Conservation (phyloP, 106 monocot genomes). For the Ottelia alismoides region DNA sequence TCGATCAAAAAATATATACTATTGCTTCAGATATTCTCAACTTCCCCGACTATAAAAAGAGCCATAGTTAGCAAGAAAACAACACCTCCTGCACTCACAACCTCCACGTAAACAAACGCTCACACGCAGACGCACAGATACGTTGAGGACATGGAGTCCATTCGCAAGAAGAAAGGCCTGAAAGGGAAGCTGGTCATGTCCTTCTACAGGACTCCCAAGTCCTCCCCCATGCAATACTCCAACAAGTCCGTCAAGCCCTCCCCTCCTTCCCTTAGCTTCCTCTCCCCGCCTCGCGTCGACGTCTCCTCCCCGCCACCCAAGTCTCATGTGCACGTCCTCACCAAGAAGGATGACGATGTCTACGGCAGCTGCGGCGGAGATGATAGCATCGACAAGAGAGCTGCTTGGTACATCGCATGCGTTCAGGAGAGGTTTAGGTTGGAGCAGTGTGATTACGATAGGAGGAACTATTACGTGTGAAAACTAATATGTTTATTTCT, state of each 20-base stretch:
- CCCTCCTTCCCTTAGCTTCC: constrained; percentile 1
- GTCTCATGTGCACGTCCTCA: no score
- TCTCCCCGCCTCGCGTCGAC: neutral
- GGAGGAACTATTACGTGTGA: constrained; percentile 2
- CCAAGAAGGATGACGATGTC: no score
- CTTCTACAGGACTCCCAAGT: constrained; percentile 3
- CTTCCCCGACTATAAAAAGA: no score
- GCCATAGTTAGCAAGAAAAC: no score
- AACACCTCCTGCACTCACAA: no score
- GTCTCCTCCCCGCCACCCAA: neutral
- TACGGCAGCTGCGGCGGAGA: no score
- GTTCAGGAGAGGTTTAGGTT: constrained; percentile 14
- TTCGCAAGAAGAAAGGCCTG: constrained; percentile 2
- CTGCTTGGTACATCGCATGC: constrained; percentile 5
- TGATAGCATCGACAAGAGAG: constrained; percentile 7
- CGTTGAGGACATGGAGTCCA: constrained; percentile 6
- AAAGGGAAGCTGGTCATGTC: constrained; percentile 7
- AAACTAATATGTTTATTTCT: no score
- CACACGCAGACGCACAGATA: no score
- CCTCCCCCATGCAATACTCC: constrained; percentile 1
- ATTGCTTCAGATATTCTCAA: no score
- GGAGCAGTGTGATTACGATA: neutral
- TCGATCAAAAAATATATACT: no score
- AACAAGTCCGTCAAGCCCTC: constrained; percentile 7
- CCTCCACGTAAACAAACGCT: no score